These are phyloP conservation scores for Pichia gijzeniarum DNA, from an alignment of 805 yeast genomes.

Conservation along the genomic window DNA sequence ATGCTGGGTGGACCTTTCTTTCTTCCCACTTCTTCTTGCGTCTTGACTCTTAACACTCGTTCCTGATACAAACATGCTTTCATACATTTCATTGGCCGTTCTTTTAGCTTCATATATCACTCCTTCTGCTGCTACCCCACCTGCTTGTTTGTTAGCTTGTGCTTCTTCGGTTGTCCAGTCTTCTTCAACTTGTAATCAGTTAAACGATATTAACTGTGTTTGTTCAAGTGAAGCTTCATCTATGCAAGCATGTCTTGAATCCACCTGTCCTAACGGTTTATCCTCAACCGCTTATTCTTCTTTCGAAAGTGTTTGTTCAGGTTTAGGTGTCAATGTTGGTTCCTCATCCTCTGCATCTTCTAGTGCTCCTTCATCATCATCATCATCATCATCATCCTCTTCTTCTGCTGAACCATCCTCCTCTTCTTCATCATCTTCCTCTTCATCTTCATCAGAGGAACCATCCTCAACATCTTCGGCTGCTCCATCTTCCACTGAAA, in stretches of 20 bases:
- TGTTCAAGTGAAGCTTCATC: slow-evolving; percentile 51
- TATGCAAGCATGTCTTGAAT: slow-evolving; percentile 56
- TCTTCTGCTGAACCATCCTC: slow-evolving; percentile 28
- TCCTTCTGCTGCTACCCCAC: slow-evolving; percentile 59
- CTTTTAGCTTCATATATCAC: slow-evolving; percentile 35
- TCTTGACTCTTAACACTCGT: too few relatives aligned
- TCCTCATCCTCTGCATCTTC: slow-evolving; percentile 16
- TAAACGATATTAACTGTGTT: slow-evolving; percentile 63
- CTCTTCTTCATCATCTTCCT: slow-evolving; percentile 27
- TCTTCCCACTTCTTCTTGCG: not conserved
- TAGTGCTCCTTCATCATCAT: slow-evolving; percentile 27
- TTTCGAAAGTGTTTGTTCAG: slow-evolving; percentile 49
- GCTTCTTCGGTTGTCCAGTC: slow-evolving; percentile 59
- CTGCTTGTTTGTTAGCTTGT: slow-evolving; percentile 90
- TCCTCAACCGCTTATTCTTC: slow-evolving; percentile 53
- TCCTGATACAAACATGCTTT: slow-evolving; percentile 9
- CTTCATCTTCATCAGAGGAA: too few relatives aligned
- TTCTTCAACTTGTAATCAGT: slow-evolving; percentile 47
- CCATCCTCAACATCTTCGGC: slow-evolving; percentile 24
- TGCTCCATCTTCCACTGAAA: slow-evolving; percentile 18
- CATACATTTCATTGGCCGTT: slow-evolving; percentile 19
- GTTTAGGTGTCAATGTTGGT: slow-evolving; percentile 35
- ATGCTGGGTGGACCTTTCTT: not conserved
- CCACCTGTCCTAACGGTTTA: slow-evolving; percentile 61
- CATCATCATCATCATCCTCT: slow-evolving; percentile 31